These are phyloP conservation scores for Saccharomycopsis fodiens DNA, from an alignment of 805 yeast species.

Conservation along the genomic window DNA sequence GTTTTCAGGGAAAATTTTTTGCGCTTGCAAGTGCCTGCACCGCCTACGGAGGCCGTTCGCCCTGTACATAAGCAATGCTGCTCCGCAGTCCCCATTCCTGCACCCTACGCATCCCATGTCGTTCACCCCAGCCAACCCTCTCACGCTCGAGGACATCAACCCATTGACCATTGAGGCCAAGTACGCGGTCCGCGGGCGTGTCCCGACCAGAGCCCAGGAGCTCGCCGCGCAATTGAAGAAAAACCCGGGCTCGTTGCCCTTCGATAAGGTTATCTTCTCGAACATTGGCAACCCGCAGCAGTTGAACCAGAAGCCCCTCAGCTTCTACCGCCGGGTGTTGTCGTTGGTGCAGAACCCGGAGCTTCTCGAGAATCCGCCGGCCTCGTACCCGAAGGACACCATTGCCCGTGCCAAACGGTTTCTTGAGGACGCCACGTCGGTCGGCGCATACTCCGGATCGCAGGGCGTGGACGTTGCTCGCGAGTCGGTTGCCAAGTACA, in stretches of 20 bases:
- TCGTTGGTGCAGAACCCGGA: constrained; percentile 82
- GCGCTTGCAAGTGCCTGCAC: background rate
- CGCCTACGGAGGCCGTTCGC: background rate
- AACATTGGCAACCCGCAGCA: constrained; percentile 99
- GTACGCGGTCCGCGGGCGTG: constrained; percentile 92
- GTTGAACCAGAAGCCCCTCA: constrained; percentile 85
- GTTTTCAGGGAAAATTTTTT: background rate
- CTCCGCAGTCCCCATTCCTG: background rate
- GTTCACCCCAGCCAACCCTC: constrained; percentile 28
- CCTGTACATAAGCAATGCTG: background rate
- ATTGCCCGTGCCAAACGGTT: constrained; percentile 59
- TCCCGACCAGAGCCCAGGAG: constrained; percentile 92
- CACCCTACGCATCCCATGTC: background rate
- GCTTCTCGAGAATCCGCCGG: constrained; percentile 36
- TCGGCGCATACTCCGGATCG: constrained; percentile 93
- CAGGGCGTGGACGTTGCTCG: constrained; percentile 78
- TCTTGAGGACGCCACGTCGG: constrained; percentile 61
- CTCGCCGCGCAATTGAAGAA: constrained; percentile 47
- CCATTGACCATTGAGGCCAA: constrained; percentile 73
- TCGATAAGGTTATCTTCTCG: constrained; percentile 71
- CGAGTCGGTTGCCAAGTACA: constrained; percentile 73
- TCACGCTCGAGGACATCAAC: constrained; percentile 53
- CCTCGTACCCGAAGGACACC: constrained; percentile 55
- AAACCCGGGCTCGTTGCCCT: constrained; percentile 63
- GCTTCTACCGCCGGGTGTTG: constrained; percentile 90